phyloP scores from a whole-genome alignment of 257 asterid genomes.

The Apocynum venetum region DNA sequence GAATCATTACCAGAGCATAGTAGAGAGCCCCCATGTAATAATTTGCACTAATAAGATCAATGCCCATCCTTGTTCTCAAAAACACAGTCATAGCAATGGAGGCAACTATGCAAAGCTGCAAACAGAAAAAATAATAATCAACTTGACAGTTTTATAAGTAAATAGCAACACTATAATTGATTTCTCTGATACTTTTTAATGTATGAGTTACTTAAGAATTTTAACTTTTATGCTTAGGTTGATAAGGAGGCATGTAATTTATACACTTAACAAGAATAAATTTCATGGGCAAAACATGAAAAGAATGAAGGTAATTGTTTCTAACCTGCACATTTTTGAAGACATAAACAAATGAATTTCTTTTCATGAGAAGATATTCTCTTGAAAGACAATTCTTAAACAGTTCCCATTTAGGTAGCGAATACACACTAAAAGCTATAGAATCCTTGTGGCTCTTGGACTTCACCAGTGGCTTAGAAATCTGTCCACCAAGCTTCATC shows the following conservation, averaged over 20 bases:
- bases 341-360: conserved; percentile 44
- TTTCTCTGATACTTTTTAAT: background rate
- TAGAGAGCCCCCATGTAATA: conserved; percentile 50
- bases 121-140: conserved; percentile 4
- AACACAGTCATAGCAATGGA: conserved; percentile 47
- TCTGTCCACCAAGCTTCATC: conserved; percentile 28
- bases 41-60: conserved; percentile 43
- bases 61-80: conserved; percentile 42
- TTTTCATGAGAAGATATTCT: conserved; percentile 47
- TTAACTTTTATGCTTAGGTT: background rate
- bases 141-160: background rate
- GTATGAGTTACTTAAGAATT: background rate
- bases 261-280: background rate
- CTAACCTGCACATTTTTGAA: conserved; percentile 50
- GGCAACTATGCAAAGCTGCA: conserved; percentile 51
- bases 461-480: conserved; percentile 35
- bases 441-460: conserved; percentile 40
- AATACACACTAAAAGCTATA: conserved; percentile 33
- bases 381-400: conserved; percentile 48
- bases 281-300: background rate
- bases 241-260: background rate
- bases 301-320: background rate
- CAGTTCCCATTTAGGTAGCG: conserved; percentile 44
- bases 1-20: conserved; percentile 37
- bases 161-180: background rate